These are phyloP conservation scores for Monotropa hypopitys DNA, from an alignment of 179 eudicot genomes.

Conservation along the genomic window DNA sequence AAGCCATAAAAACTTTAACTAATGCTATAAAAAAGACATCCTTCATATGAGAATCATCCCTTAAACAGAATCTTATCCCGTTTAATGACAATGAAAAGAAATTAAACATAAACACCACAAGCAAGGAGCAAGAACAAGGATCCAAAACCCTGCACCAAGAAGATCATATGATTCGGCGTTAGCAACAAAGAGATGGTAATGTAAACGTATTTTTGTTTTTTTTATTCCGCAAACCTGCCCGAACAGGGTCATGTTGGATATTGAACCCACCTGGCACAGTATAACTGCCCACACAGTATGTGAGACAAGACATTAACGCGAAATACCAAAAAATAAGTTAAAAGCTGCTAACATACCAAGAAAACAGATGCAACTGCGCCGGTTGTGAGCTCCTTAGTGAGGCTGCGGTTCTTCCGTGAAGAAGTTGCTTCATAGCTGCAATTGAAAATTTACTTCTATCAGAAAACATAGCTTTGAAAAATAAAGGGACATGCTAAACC, in stretches of 20 bases:
- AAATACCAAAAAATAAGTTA: neutral
- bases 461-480: neutral
- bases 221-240: neutral
- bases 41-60: neutral
- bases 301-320: neutral
- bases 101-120: conserved; percentile 82
- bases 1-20: neutral
- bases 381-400: conserved; percentile 64
- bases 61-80: neutral
- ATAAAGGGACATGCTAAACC: neutral
- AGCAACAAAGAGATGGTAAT: neutral
- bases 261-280: neutral
- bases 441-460: neutral
- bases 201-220: neutral
- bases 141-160: conserved; percentile 76
- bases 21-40: neutral
- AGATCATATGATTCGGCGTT: neutral
- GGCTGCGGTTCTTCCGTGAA: conserved; percentile 65
- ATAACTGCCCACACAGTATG: neutral
- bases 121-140: conserved; percentile 89
- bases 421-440: conserved; percentile 92
- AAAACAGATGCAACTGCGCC: conserved; percentile 82
- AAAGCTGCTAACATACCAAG: conserved; percentile 35
- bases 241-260: neutral
- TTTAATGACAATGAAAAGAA: neutral